Percentiles rank a stretch among this genome's conserved stretches.
Evolutionary conservation across 768 basidiomycete species (phyloP).

Genomic region (Lentinula guzmanii): DNA sequence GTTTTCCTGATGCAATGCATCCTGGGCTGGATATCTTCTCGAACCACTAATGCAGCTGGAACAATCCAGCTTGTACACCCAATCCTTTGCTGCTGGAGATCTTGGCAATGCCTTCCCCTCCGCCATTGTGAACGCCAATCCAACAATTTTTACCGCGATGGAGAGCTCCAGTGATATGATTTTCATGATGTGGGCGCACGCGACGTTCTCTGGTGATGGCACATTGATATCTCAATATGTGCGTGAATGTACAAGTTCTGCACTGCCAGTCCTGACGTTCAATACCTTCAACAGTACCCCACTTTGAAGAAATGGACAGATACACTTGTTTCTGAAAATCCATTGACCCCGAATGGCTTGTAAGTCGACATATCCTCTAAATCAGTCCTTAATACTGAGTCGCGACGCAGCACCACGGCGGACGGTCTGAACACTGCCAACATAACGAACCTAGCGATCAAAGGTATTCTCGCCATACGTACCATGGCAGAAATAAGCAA

Average conservation of each 20-base stretch:
- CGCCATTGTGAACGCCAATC: background rate
- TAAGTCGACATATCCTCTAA: background rate
- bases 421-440: constrained; percentile 4
- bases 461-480: constrained; percentile 9
- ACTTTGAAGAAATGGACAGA: constrained; percentile 3
- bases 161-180: constrained; percentile 1
- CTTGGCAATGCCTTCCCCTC: constrained; percentile 6
- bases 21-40: constrained; percentile 34
- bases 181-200: constrained; percentile 9
- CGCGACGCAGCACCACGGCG: background rate
- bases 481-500: constrained; percentile 11
- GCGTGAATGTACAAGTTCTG: background rate
- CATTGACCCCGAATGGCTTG: constrained; percentile 7
- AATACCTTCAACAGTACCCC: background rate
- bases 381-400: background rate
- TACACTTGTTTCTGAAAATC: background rate
- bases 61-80: background rate
- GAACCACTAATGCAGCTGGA: constrained; percentile 31
- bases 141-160: background rate
- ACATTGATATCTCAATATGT: constrained; percentile 7
- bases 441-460: constrained; percentile 11
- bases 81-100: constrained; percentile 7
- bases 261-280: background rate
- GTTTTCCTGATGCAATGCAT: too few relatives aligned
- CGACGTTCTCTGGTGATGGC: constrained; percentile 9